Evolutionary conservation across 2,329 filamentous ascomycete species (phyloP).

Genomic region (Blastomyces percursus): DNA sequence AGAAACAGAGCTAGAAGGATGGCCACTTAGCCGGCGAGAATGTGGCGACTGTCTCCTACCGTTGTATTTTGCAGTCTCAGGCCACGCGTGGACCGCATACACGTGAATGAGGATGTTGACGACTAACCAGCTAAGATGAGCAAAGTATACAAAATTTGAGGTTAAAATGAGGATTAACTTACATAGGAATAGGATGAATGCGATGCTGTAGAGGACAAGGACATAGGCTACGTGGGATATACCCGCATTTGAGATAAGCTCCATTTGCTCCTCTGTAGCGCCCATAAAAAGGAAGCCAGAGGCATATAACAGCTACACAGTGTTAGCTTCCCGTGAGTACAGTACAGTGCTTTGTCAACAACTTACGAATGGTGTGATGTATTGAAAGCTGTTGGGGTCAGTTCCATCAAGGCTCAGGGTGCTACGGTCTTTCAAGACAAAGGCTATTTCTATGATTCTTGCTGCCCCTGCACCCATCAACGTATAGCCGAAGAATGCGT

Average conservation of each 20-base stretch:
- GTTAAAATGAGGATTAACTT: constrained; percentile 24
- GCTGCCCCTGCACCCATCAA: constrained; percentile 80
- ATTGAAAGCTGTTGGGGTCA: constrained; percentile 62
- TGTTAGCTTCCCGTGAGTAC: constrained; percentile 3
- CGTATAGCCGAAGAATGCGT: constrained; percentile 84
- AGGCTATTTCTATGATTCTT: constrained; percentile 82
- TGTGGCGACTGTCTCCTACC: constrained; percentile 6
- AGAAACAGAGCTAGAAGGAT: constrained; percentile 4
- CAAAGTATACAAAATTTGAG: constrained; percentile 1
- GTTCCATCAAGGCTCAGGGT: constrained; percentile 55
- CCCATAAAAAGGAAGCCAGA: constrained; percentile 97
- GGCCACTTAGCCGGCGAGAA: constrained; percentile 6
- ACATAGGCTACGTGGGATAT: constrained; percentile 89
- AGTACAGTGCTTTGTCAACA: constrained; percentile 14
- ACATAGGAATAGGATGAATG: constrained; percentile 84
- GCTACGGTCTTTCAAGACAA: constrained; percentile 65
- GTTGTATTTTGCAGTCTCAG: constrained; percentile 23
- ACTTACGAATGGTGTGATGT: constrained; percentile 59
- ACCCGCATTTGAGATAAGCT: constrained; percentile 57
- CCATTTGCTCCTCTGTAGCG: constrained; percentile 93
- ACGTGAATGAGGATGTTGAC: constrained; percentile 74
- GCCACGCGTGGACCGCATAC: constrained; percentile 57
- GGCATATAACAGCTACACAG: constrained; percentile 65
- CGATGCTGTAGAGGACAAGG: constrained; percentile 78
- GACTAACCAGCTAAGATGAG: constrained; percentile 35